Conservation (phyloP, 2,329 filamentous ascomycete species). For the Aureobasidium sp. region DNA sequence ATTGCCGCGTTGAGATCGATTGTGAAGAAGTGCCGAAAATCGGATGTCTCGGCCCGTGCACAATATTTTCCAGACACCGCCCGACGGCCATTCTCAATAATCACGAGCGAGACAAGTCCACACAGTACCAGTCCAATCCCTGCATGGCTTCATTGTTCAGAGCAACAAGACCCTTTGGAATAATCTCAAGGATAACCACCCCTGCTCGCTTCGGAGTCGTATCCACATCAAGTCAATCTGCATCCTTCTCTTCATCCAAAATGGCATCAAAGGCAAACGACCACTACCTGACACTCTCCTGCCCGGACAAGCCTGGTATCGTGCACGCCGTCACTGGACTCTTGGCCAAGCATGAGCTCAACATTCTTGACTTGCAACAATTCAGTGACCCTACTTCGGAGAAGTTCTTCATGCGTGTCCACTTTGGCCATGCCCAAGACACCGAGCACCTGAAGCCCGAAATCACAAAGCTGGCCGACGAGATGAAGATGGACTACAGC, state of each 20-base stretch:
- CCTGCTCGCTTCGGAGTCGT: neutral
- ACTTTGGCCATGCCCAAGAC: slow-evolving; percentile 56
- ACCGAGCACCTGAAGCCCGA: slow-evolving; percentile 43
- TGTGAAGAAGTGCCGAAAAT: neutral
- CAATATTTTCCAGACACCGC: neutral
- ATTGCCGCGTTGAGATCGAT: no score
- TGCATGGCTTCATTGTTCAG: slow-evolving; percentile 10
- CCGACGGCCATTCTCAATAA: neutral
- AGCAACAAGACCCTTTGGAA: slow-evolving; percentile 1
- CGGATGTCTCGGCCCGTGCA: neutral
- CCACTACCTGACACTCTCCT: slow-evolving; percentile 71
- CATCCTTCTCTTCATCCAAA: neutral
- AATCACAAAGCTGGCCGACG: slow-evolving; percentile 52
- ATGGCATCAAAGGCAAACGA: slow-evolving; percentile 31
- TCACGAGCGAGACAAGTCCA: neutral
- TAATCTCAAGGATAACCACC: slow-evolving; percentile 7
- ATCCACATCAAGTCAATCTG: neutral
- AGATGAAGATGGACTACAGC: slow-evolving; percentile 62
- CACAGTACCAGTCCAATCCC: neutral
- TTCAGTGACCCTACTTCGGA: slow-evolving; percentile 67
- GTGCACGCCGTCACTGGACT: slow-evolving; percentile 76
- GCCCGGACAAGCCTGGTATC: slow-evolving; percentile 76
- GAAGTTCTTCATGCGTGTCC: slow-evolving; percentile 82
- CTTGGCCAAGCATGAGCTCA: slow-evolving; percentile 63
- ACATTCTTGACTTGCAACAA: slow-evolving; percentile 77